A percentile compares a stretch with the other conserved stretches of the same genome.
phyloP scores from a whole-genome alignment of 139 green algal genomes.

The Dunaliella primolecta region DNA sequence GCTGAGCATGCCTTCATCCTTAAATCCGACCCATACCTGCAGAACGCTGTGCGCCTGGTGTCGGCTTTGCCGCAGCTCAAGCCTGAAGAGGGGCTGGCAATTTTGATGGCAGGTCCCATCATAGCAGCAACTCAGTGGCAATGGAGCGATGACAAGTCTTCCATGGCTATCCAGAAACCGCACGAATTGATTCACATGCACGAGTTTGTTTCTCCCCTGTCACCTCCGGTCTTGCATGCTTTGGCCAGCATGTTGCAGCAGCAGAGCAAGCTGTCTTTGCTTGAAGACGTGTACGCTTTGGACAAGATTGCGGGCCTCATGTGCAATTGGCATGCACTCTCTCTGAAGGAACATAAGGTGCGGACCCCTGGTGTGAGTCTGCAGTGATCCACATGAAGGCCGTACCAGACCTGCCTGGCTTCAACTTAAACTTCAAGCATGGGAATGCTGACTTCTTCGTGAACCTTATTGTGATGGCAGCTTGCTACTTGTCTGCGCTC shows the following conservation, averaged over 20 bases:
- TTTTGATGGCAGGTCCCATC: not conserved
- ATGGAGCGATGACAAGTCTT: not conserved
- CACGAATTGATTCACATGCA: not conserved
- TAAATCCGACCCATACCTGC: not conserved
- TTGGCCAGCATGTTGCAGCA: not conserved
- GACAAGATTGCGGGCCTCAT: too few species aligned
- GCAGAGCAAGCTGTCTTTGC: not conserved
- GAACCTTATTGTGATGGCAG: too few species aligned
- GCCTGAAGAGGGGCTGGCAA: not conserved
- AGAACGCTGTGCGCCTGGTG: not conserved
- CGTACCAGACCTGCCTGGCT: too few species aligned
- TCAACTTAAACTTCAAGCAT: too few species aligned
- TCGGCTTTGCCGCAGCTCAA: not conserved
- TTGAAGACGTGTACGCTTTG: not conserved
- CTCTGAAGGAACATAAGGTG: not conserved
- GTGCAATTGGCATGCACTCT: not conserved
- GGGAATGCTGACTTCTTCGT: too few species aligned
- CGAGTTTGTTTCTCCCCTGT: not conserved
- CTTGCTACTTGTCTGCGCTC: too few species aligned
- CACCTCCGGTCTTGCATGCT: not conserved
- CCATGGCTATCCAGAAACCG: not conserved
- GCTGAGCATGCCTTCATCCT: not conserved
- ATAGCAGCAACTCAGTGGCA: not conserved
- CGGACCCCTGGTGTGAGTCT: not conserved
- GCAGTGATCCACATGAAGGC: not conserved